phyloP scores from a whole-genome alignment of 176 grass and related monocot species.

The Carex parvula region DNA sequence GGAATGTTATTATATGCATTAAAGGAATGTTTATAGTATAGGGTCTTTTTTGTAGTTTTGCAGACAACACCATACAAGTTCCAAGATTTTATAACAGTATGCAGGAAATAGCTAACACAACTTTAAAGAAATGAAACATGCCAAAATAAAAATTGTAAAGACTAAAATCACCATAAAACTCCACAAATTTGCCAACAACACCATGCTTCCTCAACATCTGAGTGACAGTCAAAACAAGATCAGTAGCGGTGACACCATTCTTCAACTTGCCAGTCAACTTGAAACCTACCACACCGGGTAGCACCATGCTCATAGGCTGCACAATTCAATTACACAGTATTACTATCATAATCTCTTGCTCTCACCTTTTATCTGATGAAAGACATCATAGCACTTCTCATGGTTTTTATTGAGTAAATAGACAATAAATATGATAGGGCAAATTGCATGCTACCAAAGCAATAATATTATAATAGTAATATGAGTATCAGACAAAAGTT shows the following conservation, averaged over 20 bases:
- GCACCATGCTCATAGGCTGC: constrained; percentile 99
- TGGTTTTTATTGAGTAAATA: neutral
- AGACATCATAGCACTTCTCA: constrained; percentile 9
- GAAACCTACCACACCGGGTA: constrained; percentile 90
- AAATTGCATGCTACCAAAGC: neutral
- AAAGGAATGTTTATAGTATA: neutral
- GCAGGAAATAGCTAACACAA: neutral
- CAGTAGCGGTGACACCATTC: constrained; percentile 77
- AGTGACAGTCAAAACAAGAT: constrained; percentile 90
- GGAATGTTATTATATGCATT: no score
- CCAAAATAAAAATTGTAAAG: constrained; percentile 7
- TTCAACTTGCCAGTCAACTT: constrained; percentile 64
- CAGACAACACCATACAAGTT: neutral
- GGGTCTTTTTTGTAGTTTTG: neutral
- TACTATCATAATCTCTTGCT: neutral
- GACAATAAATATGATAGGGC: neutral
- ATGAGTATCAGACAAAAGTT: neutral
- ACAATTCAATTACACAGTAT: constrained; percentile 8
- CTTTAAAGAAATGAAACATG: neutral
- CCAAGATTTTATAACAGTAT: neutral
- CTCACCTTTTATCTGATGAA: neutral
- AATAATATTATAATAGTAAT: neutral
- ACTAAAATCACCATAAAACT: constrained; percentile 64
- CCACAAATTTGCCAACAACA: constrained; percentile 94
- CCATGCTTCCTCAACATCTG: constrained; percentile 93